Evolutionary conservation across 306 rosid species (phyloP), one percentile per base, ranked within the genome.

Genomic region (Malus sieversii): DNA sequence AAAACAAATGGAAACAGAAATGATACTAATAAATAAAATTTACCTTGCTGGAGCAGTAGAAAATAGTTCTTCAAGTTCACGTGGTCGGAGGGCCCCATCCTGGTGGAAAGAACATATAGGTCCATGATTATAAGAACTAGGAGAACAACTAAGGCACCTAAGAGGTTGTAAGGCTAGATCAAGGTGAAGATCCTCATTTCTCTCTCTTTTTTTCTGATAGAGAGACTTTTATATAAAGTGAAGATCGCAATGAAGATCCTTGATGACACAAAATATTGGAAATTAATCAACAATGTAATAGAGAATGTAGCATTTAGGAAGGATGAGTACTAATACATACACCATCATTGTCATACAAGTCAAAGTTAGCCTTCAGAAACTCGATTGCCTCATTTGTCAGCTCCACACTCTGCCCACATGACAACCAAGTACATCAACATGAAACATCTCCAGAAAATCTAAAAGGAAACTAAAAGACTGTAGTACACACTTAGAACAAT

Each of bases 31-130:
- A 16, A 71, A 66, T 63, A 20, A 58, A 77, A 75, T 71, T 73
- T 87, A 95, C 99, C 97, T 87, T 78, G 91, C 97, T 0, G 99
- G 97, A 79, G 99, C 97, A 30, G 97, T 95, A 64, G 99, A 95
- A 89, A 95, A 95, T 73, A 95, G 75, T 81, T 95, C 99, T 16
- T 86, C 97, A 67, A 92, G 74, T 80, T 95, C 99, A 44, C 90
- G 97, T 66, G 99, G 88, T 72, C 86, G 84, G 57, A 95, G 81
- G 85, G 81, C 84, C 76, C 97, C 97, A 83, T 95, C 97, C 99
- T 95, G 80, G 53, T 63, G 67, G 62, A 23, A 72, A 66, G 33
- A 73, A 80, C 57, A 61, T 11, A 69, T 23, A 70, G n/a, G 9
- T 16, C 75, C 76, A 78, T 18, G 15, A 80, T 67, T 61, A 40